phyloP scores from a whole-genome alignment of 805 yeast genomes.

The Candida koratica region DNA sequence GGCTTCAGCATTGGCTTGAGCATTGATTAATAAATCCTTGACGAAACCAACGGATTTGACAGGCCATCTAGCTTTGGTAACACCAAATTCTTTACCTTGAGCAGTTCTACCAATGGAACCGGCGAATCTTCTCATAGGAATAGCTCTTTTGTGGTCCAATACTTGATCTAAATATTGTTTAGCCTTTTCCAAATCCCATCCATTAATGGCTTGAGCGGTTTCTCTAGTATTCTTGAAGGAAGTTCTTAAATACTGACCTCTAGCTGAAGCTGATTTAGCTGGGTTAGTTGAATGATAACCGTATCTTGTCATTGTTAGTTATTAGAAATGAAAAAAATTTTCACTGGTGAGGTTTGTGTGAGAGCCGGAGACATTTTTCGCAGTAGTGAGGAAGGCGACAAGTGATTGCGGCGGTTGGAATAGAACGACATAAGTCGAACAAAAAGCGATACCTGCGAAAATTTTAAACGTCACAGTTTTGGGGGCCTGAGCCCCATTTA shows the following conservation, averaged over 20 bases:
- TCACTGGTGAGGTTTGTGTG: conserved; percentile 2
- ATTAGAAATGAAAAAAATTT: conserved; percentile 3
- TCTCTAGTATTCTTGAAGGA: conserved; percentile 99
- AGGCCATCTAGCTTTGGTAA: conserved; percentile 99
- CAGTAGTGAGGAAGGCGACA: too few species aligned
- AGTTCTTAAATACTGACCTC: conserved; percentile 98
- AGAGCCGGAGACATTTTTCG: conserved; percentile 1
- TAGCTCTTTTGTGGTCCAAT: conserved; percentile 97
- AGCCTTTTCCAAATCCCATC: conserved; percentile 97
- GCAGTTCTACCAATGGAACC: conserved; percentile 98
- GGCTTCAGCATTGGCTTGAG: conserved; percentile 98
- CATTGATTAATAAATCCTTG: conserved; percentile 92
- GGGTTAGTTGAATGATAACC: conserved; percentile 99
- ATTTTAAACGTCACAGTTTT: too few species aligned
- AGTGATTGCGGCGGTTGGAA: too few species aligned
- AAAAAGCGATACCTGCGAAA: too few species aligned
- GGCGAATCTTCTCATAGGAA: conserved; percentile 98
- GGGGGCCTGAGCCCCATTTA: too few species aligned
- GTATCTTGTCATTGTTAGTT: conserved; percentile 89
- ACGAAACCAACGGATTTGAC: conserved; percentile 95
- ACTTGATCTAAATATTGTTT: conserved; percentile 94
- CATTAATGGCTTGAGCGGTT: conserved; percentile 96
- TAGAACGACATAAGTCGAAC: too few species aligned
- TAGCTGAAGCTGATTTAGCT: conserved; percentile 98
- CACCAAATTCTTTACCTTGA: conserved; percentile 99